phyloP scores from a whole-genome alignment of 1,139 yeast genomes.

The Nakaseomyces kungkrabaensis region DNA sequence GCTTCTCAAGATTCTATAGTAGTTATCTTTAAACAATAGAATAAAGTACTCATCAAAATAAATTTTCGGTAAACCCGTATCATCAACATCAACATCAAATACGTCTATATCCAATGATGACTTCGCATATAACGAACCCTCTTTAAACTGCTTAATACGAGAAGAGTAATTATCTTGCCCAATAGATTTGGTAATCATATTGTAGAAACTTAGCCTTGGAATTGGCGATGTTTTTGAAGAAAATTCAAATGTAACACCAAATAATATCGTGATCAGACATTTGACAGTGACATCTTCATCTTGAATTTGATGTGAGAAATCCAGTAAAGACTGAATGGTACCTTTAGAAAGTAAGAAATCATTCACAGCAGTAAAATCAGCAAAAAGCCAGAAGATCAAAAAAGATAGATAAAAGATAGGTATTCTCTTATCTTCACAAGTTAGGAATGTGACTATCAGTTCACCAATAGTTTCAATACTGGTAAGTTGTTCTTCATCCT shows the following conservation, averaged over 20 bases:
- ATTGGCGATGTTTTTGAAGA: conserved; percentile 64
- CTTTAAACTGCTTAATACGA: conserved; percentile 64
- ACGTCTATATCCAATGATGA: conserved; percentile 41
- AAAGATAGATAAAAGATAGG: conserved; percentile 73
- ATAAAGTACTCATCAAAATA: conserved; percentile 62
- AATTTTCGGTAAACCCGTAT: conserved; percentile 79
- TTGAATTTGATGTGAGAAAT: conserved; percentile 55
- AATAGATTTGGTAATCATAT: conserved; percentile 47
- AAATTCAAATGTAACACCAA: conserved; percentile 79
- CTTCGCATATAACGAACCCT: conserved; percentile 44
- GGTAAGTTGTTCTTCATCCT: conserved; percentile 66
- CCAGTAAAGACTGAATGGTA: conserved; percentile 54
- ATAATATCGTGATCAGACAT: conserved; percentile 61
- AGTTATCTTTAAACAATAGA: conserved; percentile 58
- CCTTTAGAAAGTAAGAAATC: conserved; percentile 66
- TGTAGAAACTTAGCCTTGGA: conserved; percentile 52
- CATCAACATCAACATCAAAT: conserved; percentile 47
- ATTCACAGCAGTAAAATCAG: conserved; percentile 63
- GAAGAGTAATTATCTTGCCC: conserved; percentile 76
- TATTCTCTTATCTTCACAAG: conserved; percentile 60
- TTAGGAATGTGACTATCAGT: conserved; percentile 56
- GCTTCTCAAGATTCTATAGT: conserved; percentile 57
- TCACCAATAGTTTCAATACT: conserved; percentile 75
- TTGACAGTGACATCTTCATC: conserved; percentile 55
- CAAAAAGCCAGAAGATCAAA: conserved; percentile 68